phyloP scores from a whole-genome alignment of 2,329 filamentous ascomycete species.

The Tolypocladium inflatum region DNA sequence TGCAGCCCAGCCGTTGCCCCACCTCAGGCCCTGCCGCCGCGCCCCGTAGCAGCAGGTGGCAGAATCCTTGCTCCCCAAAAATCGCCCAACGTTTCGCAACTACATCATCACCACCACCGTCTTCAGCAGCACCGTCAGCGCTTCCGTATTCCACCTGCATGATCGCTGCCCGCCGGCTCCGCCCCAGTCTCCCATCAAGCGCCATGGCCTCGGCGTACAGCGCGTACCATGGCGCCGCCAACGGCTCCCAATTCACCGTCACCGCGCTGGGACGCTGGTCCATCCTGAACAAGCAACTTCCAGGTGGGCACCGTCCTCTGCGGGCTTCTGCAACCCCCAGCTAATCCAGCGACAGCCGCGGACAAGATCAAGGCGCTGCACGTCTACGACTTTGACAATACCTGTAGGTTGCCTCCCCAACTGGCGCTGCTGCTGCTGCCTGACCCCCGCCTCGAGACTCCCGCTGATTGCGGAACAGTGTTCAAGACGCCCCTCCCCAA shows the following conservation, averaged over 20 bases:
- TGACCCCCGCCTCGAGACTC: too few species aligned
- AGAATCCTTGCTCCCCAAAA: neutral
- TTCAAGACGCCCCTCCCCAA: slow-evolving; percentile 91
- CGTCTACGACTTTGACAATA: slow-evolving; percentile 98
- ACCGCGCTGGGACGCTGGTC: slow-evolving; percentile 82
- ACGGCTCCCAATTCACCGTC: slow-evolving; percentile 40
- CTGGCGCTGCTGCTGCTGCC: neutral
- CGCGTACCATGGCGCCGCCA: slow-evolving; percentile 24
- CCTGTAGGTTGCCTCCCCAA: slow-evolving; percentile 43
- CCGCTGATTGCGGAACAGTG: slow-evolving; percentile 43
- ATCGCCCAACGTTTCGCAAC: neutral
- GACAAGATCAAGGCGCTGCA: slow-evolving; percentile 71
- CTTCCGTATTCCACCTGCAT: slow-evolving; percentile 10
- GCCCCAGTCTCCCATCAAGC: slow-evolving; percentile 13
- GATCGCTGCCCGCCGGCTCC: slow-evolving; percentile 13
- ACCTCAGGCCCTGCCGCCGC: neutral
- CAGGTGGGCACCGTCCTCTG: slow-evolving; percentile 36
- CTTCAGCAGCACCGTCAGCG: neutral
- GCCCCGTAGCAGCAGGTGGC: neutral
- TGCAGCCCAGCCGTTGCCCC: neutral
- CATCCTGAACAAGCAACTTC: slow-evolving; percentile 61
- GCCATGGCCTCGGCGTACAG: slow-evolving; percentile 31
- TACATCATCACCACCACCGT: neutral
- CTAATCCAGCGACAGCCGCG: slow-evolving; percentile 31
- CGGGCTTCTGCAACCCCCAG: neutral